These are phyloP conservation scores for Combretum micranthum DNA, from an alignment of 345 rosid species.

Conservation along the genomic window DNA sequence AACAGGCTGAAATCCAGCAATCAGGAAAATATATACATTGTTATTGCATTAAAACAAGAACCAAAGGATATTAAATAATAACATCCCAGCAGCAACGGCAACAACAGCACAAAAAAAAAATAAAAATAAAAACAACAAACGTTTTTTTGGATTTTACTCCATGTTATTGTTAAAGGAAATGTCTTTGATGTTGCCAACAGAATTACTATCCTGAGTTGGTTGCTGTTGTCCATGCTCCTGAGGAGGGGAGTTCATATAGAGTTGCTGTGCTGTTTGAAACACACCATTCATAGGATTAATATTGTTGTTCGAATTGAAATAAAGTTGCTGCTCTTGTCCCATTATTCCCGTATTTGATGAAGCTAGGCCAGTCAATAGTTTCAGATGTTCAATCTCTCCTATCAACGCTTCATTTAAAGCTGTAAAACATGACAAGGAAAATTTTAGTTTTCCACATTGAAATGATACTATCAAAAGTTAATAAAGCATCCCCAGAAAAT, in stretches of 20 bases:
- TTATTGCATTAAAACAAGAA: too few species aligned
- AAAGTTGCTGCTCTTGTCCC: conserved; percentile 63
- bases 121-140: too few species aligned
- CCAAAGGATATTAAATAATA: too few species aligned
- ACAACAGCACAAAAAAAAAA: too few species aligned
- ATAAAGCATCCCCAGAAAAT: background rate
- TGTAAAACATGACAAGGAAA: conserved; percentile 14
- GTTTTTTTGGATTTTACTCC: conserved; percentile 14
- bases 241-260: too few species aligned
- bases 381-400: conserved; percentile 95
- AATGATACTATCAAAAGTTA: background rate
- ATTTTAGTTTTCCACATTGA: background rate
- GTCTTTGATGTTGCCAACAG: conserved; percentile 9
- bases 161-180: conserved; percentile 6
- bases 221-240: too few species aligned
- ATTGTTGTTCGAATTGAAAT: conserved; percentile 39
- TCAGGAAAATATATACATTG: too few species aligned
- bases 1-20: too few species aligned
- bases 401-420: conserved; percentile 84
- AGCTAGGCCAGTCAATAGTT: conserved; percentile 62
- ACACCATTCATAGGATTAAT: conserved; percentile 63
- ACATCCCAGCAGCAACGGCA: too few species aligned
- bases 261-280: too few species aligned
- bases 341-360: conserved; percentile 56
- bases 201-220: conserved; percentile 23